Evolutionary conservation across 2,329 filamentous ascomycete genomes (phyloP).

Genomic region (Dactylellina cionopaga): DNA sequence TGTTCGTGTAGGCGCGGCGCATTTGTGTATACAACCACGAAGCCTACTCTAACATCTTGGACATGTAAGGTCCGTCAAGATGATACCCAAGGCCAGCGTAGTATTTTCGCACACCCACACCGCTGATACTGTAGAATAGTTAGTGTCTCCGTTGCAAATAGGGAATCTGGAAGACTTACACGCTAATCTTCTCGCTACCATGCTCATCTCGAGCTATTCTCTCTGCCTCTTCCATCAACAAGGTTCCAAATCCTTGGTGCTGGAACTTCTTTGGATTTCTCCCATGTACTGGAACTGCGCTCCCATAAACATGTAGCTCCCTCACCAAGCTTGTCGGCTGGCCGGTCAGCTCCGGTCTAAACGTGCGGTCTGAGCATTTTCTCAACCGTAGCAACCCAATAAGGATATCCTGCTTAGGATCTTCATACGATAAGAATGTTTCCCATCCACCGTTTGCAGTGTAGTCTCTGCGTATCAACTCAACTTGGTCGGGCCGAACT

Average conservation of each 20-base stretch:
- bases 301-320: slow-evolving; percentile 96
- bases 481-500: slow-evolving; percentile 93
- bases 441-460: slow-evolving; percentile 97
- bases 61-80: slow-evolving; percentile 89
- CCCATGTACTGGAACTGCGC: slow-evolving; percentile 95
- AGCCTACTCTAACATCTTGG: slow-evolving; percentile 64
- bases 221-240: slow-evolving; percentile 98
- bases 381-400: slow-evolving; percentile 88
- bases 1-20: no score
- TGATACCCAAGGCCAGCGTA: slow-evolving; percentile 93
- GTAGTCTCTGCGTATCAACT: slow-evolving; percentile 93
- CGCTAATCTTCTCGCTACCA: slow-evolving; percentile 90
- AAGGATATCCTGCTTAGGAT: slow-evolving; percentile 97
- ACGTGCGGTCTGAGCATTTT: slow-evolving; percentile 91
- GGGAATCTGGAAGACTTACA: slow-evolving; percentile 61
- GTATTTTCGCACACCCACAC: slow-evolving; percentile 93
- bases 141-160: background rate
- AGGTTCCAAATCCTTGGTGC: slow-evolving; percentile 94
- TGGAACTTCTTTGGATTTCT: slow-evolving; percentile 96
- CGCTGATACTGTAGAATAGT: slow-evolving; percentile 72
- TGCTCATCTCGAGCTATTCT: slow-evolving; percentile 94
- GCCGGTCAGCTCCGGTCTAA: slow-evolving; percentile 82
- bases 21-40: background rate
- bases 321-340: slow-evolving; percentile 92
- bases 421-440: slow-evolving; percentile 96